These are phyloP conservation scores for Torulaspora franciscae DNA, from an alignment of 805 yeast genomes.

Conservation along the genomic window DNA sequence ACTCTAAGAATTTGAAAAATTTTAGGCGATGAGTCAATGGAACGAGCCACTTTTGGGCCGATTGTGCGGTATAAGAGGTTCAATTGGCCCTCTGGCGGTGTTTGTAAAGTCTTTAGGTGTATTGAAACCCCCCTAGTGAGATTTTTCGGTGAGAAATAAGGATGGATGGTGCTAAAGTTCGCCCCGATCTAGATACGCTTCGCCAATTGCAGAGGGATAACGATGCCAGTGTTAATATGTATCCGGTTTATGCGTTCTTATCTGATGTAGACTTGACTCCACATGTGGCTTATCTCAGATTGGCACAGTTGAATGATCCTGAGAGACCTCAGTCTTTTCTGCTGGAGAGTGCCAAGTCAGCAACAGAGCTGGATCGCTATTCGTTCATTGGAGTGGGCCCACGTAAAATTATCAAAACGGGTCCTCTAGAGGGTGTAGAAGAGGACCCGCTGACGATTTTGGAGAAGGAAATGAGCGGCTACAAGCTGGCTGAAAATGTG, in stretches of 20 bases:
- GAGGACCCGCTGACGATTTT: constrained; percentile 75
- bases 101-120: not conserved
- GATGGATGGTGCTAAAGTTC: constrained; percentile 33
- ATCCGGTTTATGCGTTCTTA: constrained; percentile 73
- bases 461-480: constrained; percentile 64
- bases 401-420: constrained; percentile 75
- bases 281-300: constrained; percentile 81
- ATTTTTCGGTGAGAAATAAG: not conserved
- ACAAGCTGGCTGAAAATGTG: constrained; percentile 60
- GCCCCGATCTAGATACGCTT: constrained; percentile 49
- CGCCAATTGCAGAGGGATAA: constrained; percentile 39
- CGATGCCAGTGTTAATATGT: constrained; percentile 49
- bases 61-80: constrained; percentile 1
- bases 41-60: not conserved
- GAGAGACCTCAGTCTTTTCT: constrained; percentile 66
- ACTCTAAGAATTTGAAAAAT: constrained; percentile 1
- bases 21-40: constrained; percentile 2
- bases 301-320: constrained; percentile 56
- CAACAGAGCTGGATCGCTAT: constrained; percentile 83
- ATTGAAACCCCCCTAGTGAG: not conserved
- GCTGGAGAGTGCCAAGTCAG: constrained; percentile 83
- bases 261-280: constrained; percentile 80
- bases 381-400: constrained; percentile 90
- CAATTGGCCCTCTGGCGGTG: not conserved
- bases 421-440: constrained; percentile 45